phyloP scores from a whole-genome alignment of 1,284 basidiomycete species.

The Irpex lacteus region DNA sequence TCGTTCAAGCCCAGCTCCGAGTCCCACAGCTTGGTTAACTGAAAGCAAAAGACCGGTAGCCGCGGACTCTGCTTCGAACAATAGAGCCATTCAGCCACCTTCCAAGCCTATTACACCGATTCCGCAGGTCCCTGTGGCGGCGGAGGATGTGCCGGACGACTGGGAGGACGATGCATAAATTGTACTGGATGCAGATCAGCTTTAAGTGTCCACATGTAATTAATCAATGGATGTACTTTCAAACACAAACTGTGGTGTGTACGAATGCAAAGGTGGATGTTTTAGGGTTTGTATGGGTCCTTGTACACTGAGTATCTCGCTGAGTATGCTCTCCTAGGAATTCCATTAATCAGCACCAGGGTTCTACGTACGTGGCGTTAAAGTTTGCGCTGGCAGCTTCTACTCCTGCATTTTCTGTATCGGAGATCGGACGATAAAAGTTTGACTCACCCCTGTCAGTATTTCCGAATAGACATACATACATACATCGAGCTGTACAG shows the following conservation, averaged over 20 bases:
- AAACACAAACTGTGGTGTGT: background rate
- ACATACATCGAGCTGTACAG: too few relatives aligned
- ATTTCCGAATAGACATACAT: too few relatives aligned
- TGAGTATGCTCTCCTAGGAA: background rate
- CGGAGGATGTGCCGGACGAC: constrained; percentile 36
- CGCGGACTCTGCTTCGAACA: background rate
- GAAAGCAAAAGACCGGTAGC: constrained; percentile 3
- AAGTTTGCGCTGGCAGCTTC: too few relatives aligned
- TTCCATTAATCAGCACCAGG: background rate
- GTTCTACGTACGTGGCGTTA: background rate
- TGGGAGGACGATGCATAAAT: constrained; percentile 44
- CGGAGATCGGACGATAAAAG: too few relatives aligned
- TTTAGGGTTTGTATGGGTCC: background rate
- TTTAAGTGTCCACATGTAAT: background rate
- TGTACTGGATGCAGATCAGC: background rate
- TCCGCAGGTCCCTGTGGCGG: background rate
- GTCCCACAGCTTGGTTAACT: constrained; percentile 15
- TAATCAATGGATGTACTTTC: background rate
- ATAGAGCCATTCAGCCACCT: background rate
- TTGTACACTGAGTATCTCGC: background rate
- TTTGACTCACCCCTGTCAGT: too few relatives aligned
- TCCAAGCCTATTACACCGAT: background rate
- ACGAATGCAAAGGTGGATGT: background rate
- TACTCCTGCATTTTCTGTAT: too few relatives aligned
- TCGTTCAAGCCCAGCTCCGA: constrained; percentile 20